These are phyloP conservation scores for Magnolia officinalis DNA, from an alignment of 164 flowering plant genomes.

Conservation along the genomic window DNA sequence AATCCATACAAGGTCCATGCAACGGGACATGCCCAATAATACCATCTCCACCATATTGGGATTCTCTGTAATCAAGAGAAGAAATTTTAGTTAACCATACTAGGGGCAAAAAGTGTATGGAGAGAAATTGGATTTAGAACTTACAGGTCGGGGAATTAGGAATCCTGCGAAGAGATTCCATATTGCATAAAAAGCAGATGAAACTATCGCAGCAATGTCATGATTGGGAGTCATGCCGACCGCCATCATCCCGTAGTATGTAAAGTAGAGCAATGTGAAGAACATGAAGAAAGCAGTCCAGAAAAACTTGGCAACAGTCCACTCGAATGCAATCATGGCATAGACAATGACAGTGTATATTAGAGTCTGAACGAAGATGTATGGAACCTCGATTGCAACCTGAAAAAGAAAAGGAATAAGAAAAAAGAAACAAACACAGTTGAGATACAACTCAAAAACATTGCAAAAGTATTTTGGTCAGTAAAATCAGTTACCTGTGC, in stretches of 20 bases:
- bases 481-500: slow-evolving; percentile 22
- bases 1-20: slow-evolving; percentile 53
- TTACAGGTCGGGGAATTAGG: slow-evolving; percentile 31
- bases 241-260: slow-evolving; percentile 47
- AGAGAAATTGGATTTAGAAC: slow-evolving; percentile 6
- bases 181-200: slow-evolving; percentile 28
- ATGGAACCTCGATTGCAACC: slow-evolving; percentile 34
- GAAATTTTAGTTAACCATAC: neutral
- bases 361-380: slow-evolving; percentile 27
- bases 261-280: slow-evolving; percentile 41
- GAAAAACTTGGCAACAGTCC: slow-evolving; percentile 37
- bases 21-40: slow-evolving; percentile 47
- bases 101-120: neutral
- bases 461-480: neutral
- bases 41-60: slow-evolving; percentile 54
- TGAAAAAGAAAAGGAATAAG: slow-evolving; percentile 15
- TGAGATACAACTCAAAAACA: neutral
- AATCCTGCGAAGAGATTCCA: slow-evolving; percentile 48
- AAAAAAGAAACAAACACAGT: neutral
- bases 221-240: slow-evolving; percentile 41
- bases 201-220: slow-evolving; percentile 34
- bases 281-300: slow-evolving; percentile 43
- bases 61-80: slow-evolving; percentile 20
- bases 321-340: slow-evolving; percentile 41
- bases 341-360: slow-evolving; percentile 33